Evolutionary conservation across 345 rosid species (phyloP), one percentile per base, ranked within the genome.

Genomic region (Salix arbutifolia): DNA sequence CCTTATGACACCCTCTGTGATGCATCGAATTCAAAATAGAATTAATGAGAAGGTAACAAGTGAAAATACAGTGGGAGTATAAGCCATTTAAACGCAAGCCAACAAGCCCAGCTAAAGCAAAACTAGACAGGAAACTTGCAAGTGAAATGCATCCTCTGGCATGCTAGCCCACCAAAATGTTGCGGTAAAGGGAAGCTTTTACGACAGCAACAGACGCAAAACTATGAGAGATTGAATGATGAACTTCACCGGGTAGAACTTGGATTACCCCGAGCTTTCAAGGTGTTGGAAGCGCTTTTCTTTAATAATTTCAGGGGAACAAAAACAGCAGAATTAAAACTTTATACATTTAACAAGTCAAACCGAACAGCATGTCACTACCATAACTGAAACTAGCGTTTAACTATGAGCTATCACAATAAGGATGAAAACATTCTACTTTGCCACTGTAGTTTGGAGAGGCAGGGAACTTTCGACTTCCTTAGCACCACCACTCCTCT

Each of bases 391-490:
- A 9, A 58, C 14, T 3, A 23, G 28, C 14, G 46, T 42, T 42
- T 11, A 42, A 23, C 12, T 23, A 10, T 58, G 62, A 56, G 14
- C 13, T 56, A 56, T 56, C n/a, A 3, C 62, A 56, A 3, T 42
- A 42, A 3, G 62, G 46, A 7, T 6, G 31, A 35, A 35, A 42
- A 9, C 25, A 30, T 10, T 31, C 78, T 86, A 91, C 33, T 88
- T 78, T 3, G 90, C 82, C 62, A 91, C 81, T 3, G 77, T 83
- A 48, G 91, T 92, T 74, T 76, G 89, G 66, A 91, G 92, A 4
- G 90, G 89, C 69, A 90, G 85, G 26, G 84, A 77, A 77, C 91
- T 90, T 83, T 88, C 94, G 40, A 88, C 90, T 79, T 89, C 93
- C 85, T 86, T 82, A 1, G 88, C 65, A 30, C 87, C 90, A 69